Percentiles rank a stretch among this genome's conserved stretches.
These are phyloP conservation scores for Solanum verrucosum DNA, from an alignment of 257 asterid genomes.

Conservation along the genomic window DNA sequence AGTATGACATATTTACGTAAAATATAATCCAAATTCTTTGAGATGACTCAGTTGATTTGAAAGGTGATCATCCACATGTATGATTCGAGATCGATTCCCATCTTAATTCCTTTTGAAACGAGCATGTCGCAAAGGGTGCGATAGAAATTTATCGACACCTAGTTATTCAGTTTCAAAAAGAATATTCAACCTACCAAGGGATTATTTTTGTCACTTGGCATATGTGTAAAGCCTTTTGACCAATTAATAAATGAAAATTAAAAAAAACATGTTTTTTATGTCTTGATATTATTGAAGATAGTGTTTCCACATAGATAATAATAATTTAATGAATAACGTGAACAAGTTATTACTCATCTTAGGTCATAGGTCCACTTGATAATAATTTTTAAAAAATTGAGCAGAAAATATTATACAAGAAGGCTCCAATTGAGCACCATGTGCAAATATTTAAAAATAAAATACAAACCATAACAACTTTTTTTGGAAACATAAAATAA, in stretches of 20 bases:
- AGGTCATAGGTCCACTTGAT: neutral
- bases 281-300: neutral
- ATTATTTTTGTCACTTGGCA: neutral
- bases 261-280: neutral
- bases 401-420: neutral
- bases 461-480: neutral
- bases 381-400: neutral
- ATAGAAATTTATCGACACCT: neutral
- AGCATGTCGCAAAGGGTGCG: neutral
- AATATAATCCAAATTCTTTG: too few species aligned
- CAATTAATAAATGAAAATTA: neutral
- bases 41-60: rapidly evolving
- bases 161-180: too few species aligned
- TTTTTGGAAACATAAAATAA: neutral
- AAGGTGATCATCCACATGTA: too few species aligned
- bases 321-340: neutral
- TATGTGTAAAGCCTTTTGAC: neutral
- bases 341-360: neutral
- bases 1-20: too few species aligned
- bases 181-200: neutral
- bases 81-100: rapidly evolving
- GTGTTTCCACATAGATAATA: neutral
- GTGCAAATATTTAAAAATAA: neutral
- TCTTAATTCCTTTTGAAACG: too few species aligned
- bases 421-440: neutral